phyloP scores from a whole-genome alignment of 2,329 filamentous ascomycete species.

The Aureobasidium sp. region DNA sequence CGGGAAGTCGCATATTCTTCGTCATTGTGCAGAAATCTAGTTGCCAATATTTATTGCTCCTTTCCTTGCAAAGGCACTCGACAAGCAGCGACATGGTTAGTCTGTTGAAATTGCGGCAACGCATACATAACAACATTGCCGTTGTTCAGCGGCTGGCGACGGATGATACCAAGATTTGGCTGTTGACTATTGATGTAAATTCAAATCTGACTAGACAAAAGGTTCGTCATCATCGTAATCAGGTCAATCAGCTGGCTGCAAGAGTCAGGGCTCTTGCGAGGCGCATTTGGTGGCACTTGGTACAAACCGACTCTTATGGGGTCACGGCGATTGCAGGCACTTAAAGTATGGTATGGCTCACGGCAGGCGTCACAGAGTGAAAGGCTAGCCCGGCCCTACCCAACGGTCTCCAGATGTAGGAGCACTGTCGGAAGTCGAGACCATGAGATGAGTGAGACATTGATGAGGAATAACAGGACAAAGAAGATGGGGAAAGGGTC shows the following conservation, averaged over 20 bases:
- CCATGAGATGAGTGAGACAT: conserved; percentile 6
- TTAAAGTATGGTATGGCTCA: not conserved
- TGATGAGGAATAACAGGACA: not conserved
- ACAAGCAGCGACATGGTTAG: not conserved
- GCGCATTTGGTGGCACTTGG: not conserved
- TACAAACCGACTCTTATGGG: conserved; percentile 4
- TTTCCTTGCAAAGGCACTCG: conserved; percentile 2
- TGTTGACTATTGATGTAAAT: not conserved
- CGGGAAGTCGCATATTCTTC: conserved; percentile 3
- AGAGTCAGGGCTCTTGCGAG: not conserved
- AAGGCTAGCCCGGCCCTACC: conserved; percentile 2
- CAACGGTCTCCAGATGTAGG: not conserved
- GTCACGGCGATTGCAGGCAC: not conserved
- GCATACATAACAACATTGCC: not conserved
- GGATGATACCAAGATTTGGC: not conserved
- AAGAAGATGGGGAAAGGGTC: not conserved
- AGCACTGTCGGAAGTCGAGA: not conserved
- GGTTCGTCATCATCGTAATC: not conserved
- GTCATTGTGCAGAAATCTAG: conserved; percentile 7
- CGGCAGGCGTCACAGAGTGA: conserved; percentile 5
- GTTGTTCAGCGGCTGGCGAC: not conserved
- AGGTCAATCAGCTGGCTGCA: not conserved
- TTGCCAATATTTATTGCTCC: conserved; percentile 6
- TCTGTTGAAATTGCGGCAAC: not conserved
- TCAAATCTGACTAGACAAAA: not conserved